Evolutionary conservation across 495 filamentous ascomycete species (phyloP).

Genomic region (Massariosphaeria phaeospora): DNA sequence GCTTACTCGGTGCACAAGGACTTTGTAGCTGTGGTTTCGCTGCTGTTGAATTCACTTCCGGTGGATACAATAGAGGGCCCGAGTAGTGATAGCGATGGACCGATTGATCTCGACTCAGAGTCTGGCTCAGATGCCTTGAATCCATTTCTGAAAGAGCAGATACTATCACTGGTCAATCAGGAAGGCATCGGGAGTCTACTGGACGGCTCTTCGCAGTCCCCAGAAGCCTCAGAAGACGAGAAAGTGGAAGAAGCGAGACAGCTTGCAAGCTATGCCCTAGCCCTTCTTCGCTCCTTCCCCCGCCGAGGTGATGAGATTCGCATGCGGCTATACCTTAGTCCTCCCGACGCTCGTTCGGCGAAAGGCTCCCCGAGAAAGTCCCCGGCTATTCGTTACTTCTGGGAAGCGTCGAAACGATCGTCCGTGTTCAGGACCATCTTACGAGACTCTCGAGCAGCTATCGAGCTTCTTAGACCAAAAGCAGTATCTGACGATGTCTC

Average conservation of each 20-base stretch:
- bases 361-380: conserved; percentile 41
- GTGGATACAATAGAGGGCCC: conserved; percentile 53
- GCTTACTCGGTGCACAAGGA: conserved; percentile 48
- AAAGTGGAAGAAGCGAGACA: conserved; percentile 55
- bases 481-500: conserved; percentile 30
- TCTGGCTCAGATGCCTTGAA: conserved; percentile 16
- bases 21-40: conserved; percentile 62
- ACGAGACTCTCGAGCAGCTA: conserved; percentile 53
- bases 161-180: conserved; percentile 62
- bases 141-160: conserved; percentile 45
- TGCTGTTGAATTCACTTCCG: conserved; percentile 58
- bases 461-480: conserved; percentile 52
- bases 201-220: conserved; percentile 35
- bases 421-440: conserved; percentile 60
- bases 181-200: conserved; percentile 58
- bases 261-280: conserved; percentile 82
- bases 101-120: not conserved
- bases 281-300: conserved; percentile 81
- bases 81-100: conserved; percentile 32
- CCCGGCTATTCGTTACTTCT: conserved; percentile 82
- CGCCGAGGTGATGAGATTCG: conserved; percentile 79
- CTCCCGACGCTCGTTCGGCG: conserved; percentile 41
- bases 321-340: conserved; percentile 88
- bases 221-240: conserved; percentile 6
- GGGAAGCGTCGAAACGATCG: conserved; percentile 67